Percentiles rank a stretch among this genome's conserved stretches.
phyloP scores from a whole-genome alignment of 2,329 filamentous ascomycete species.

The Pezicula radicicola region DNA sequence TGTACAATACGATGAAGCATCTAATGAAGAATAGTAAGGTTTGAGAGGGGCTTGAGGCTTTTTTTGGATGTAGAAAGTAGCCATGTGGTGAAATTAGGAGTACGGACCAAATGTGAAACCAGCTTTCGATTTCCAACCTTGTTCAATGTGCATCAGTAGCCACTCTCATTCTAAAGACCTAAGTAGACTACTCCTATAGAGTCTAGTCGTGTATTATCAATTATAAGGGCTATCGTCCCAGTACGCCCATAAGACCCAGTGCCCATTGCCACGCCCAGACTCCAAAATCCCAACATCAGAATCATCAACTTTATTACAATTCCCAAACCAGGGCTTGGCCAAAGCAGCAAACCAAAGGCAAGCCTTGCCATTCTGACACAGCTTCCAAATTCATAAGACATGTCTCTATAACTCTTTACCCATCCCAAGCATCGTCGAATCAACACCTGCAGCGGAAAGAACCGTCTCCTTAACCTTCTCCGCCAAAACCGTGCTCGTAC shows the following conservation, averaged over 20 bases:
- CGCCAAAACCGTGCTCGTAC: constrained; percentile 13
- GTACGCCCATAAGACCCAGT: not conserved
- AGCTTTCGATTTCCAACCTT: too few relatives aligned
- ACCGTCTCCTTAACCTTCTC: constrained; percentile 23
- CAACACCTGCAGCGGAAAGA: constrained; percentile 9
- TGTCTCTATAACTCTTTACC: constrained; percentile 23
- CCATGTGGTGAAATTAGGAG: not conserved
- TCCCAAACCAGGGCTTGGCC: too few relatives aligned
- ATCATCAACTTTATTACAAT: too few relatives aligned
- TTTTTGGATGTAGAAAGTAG: too few relatives aligned
- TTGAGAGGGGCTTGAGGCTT: not conserved
- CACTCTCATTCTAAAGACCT: too few relatives aligned
- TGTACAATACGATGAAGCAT: constrained; percentile 80
- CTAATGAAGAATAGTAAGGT: constrained; percentile 40
- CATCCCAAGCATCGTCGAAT: constrained; percentile 10
- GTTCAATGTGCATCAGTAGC: too few relatives aligned
- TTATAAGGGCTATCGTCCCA: not conserved
- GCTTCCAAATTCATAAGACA: not conserved
- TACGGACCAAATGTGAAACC: not conserved
- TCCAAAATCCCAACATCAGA: not conserved
- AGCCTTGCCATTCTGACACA: not conserved
- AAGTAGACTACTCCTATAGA: too few relatives aligned
- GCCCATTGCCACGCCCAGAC: not conserved
- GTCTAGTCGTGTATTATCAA: not conserved
- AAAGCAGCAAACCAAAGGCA: not conserved